These are phyloP conservation scores for Spiraea crenata DNA, from an alignment of 331 rosid genomes.

Conservation along the genomic window DNA sequence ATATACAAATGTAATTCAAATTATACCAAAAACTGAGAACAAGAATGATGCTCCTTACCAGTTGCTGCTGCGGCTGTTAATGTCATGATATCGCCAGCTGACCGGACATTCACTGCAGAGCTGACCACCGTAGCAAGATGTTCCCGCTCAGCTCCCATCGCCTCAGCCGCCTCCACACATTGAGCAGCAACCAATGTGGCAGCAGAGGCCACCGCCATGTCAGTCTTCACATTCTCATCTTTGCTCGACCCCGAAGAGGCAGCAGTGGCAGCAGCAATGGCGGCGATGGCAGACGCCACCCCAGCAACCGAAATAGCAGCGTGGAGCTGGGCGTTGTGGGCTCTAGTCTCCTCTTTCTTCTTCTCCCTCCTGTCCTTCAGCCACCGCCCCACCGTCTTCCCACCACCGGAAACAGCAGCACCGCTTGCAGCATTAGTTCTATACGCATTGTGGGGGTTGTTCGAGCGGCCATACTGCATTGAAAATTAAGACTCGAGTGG, in stretches of 20 bases:
- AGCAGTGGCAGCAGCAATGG: slow-evolving; percentile 75
- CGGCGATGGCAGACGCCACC: slow-evolving; percentile 81
- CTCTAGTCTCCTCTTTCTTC: slow-evolving; percentile 86
- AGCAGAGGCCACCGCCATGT: slow-evolving; percentile 90
- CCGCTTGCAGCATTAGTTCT: slow-evolving; percentile 25
- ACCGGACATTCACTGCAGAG: slow-evolving; percentile 90
- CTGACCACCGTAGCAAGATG: slow-evolving; percentile 73
- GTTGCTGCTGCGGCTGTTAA: slow-evolving; percentile 92
- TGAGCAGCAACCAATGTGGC: slow-evolving; percentile 93
- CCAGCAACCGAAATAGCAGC: slow-evolving; percentile 90
- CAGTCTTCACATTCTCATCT: slow-evolving; percentile 75
- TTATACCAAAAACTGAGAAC: not conserved
- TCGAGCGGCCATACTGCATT: slow-evolving; percentile 59
- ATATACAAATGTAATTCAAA: not conserved
- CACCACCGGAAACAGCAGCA: slow-evolving; percentile 25
- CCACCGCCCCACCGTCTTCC: slow-evolving; percentile 93
- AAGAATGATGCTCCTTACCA: slow-evolving; percentile 34
- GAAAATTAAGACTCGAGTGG: not conserved
- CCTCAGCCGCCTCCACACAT: slow-evolving; percentile 93
- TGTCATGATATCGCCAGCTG: slow-evolving; percentile 87
- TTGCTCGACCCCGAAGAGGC: slow-evolving; percentile 47
- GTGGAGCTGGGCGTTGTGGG: slow-evolving; percentile 86
- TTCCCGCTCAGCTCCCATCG: slow-evolving; percentile 87
- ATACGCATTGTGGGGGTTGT: slow-evolving; percentile 34
- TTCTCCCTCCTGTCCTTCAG: slow-evolving; percentile 87